Evolutionary conservation across 805 yeast species (phyloP).

Genomic region (Brettanomyces naardenensis): DNA sequence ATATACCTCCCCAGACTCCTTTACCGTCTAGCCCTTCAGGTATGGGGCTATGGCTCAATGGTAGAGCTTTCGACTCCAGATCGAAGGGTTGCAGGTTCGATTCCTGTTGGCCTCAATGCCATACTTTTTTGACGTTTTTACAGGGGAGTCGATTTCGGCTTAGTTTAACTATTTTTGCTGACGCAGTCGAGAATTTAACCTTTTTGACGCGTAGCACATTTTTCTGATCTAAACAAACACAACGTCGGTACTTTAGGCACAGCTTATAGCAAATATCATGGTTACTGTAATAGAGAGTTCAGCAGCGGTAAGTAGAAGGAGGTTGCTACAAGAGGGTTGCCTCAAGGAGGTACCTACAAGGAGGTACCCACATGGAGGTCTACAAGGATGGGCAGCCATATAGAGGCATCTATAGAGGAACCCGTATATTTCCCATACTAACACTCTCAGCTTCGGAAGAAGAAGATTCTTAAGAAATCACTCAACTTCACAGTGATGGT

Average conservation of each 20-base stretch:
- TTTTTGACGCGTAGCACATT: neutral
- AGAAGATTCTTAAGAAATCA: slow-evolving; percentile 75
- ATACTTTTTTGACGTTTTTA: neutral
- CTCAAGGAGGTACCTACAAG: neutral
- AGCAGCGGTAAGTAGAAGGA: slow-evolving; percentile 35
- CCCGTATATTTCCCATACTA: neutral
- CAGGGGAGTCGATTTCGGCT: neutral
- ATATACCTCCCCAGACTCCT: too few species aligned
- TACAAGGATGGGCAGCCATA: neutral
- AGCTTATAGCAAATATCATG: too few species aligned
- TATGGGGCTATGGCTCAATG: slow-evolving; percentile 64
- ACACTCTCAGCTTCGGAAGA: slow-evolving; percentile 42
- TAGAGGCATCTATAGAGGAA: neutral
- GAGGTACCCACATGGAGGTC: neutral
- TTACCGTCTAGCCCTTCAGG: too few species aligned
- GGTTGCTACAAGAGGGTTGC: too few species aligned
- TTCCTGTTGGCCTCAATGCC: slow-evolving; percentile 6
- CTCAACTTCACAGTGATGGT: slow-evolving; percentile 82
- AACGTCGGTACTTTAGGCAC: too few species aligned
- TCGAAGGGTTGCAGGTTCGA: slow-evolving; percentile 9
- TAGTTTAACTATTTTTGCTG: too few species aligned
- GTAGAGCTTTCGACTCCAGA: slow-evolving; percentile 70
- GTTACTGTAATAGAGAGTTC: slow-evolving; percentile 42
- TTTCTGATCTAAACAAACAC: too few species aligned
- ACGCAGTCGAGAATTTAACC: too few species aligned